Evolutionary conservation across 2,329 filamentous ascomycete genomes (phyloP).

Genomic region (Clonostachys solani): DNA sequence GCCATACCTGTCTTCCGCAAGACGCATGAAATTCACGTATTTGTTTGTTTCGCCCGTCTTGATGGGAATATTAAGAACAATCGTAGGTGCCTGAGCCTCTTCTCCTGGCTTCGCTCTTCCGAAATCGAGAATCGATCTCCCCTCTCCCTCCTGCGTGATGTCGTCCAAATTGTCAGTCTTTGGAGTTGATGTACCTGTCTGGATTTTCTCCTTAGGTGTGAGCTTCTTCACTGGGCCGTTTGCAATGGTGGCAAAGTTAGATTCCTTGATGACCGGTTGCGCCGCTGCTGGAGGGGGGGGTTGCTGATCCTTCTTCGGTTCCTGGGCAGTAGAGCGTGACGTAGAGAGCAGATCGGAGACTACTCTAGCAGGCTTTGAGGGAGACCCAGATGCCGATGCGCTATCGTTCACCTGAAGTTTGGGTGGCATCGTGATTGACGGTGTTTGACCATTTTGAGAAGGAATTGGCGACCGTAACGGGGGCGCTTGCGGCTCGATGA

Average conservation of each 20-base stretch:
- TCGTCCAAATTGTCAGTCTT: conserved; percentile 47
- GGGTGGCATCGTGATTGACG: conserved; percentile 18
- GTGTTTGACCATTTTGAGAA: conserved; percentile 17
- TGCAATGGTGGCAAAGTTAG: conserved; percentile 34
- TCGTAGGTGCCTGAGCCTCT: conserved; percentile 64
- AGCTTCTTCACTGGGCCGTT: conserved; percentile 38
- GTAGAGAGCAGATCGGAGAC: conserved; percentile 25
- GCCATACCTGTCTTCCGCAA: conserved; percentile 91
- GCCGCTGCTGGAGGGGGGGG: conserved; percentile 23
- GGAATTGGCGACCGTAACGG: conserved; percentile 18
- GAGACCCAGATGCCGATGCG: conserved; percentile 35
- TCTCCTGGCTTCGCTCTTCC: conserved; percentile 55
- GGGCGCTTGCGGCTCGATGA: conserved; percentile 60
- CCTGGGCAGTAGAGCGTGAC: conserved; percentile 19
- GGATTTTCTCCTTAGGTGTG: conserved; percentile 41
- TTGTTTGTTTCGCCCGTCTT: conserved; percentile 74
- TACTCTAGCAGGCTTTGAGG: conserved; percentile 17
- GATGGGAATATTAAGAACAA: conserved; percentile 79
- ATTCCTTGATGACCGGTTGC: conserved; percentile 27
- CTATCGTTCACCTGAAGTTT: conserved; percentile 15
- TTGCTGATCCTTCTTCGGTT: conserved; percentile 31
- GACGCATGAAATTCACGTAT: conserved; percentile 89
- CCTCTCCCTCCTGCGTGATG: conserved; percentile 29
- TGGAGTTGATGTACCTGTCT: conserved; percentile 36
- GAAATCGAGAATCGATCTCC: conserved; percentile 58